Percentiles rank a stretch among this genome's conserved stretches.
Conservation (phyloP, 768 basidiomycete species). For the Auriculariales sp. region DNA sequence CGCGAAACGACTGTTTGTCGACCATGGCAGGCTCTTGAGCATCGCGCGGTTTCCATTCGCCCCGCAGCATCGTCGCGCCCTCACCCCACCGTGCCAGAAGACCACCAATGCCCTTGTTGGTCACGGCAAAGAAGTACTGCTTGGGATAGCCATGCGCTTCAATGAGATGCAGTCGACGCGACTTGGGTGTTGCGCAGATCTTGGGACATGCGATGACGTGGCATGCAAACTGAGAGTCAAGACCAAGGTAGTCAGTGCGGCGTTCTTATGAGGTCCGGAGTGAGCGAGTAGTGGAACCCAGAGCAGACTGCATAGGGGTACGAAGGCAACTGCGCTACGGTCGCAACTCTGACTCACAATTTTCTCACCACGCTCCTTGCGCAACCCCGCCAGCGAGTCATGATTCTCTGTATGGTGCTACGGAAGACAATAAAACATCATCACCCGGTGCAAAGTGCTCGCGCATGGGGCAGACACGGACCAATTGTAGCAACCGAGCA, state of each 20-base stretch:
- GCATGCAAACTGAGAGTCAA: slow-evolving; percentile 72
- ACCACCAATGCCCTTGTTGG: slow-evolving; percentile 80
- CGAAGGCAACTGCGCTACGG: neutral
- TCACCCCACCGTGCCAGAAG: slow-evolving; percentile 70
- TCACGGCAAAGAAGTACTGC: slow-evolving; percentile 83
- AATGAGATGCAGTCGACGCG: slow-evolving; percentile 69
- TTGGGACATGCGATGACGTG: slow-evolving; percentile 44
- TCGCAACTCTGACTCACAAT: too few species aligned
- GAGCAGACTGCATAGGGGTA: neutral
- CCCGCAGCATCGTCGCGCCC: slow-evolving; percentile 65
- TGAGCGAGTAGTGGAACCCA: neutral
- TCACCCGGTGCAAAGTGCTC: too few species aligned
- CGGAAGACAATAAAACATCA: neutral
- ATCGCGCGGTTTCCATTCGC: slow-evolving; percentile 48
- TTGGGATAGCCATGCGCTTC: slow-evolving; percentile 72
- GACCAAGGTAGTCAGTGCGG: neutral
- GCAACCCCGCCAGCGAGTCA: slow-evolving; percentile 66
- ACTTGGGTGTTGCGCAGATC: slow-evolving; percentile 56
- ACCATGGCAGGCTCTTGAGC: slow-evolving; percentile 6
- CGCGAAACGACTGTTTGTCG: slow-evolving; percentile 6
- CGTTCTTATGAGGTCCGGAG: too few species aligned
- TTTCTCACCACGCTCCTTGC: slow-evolving; percentile 70
- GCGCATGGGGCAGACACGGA: slow-evolving; percentile 37
- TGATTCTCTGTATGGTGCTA: slow-evolving; percentile 82
- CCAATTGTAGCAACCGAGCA: slow-evolving; percentile 59